Percentiles rank a stretch among this genome's conserved stretches.
Evolutionary conservation across 257 asterid genomes (phyloP).

Genomic region (Striga asiatica): DNA sequence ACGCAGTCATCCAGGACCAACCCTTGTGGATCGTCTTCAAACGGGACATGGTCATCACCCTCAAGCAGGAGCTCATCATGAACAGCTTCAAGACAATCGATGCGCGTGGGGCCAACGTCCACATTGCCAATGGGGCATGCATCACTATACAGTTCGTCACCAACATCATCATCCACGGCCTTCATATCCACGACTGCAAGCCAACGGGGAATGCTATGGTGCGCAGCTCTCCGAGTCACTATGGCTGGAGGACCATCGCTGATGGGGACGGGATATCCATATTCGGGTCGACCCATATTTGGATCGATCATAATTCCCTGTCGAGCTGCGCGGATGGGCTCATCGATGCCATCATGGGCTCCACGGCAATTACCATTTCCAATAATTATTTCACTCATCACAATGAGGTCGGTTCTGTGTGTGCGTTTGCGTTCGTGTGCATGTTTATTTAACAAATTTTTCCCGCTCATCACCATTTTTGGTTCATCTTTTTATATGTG

Average conservation of each 20-base stretch:
- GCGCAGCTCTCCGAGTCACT: slow-evolving; percentile 60
- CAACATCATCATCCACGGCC: slow-evolving; percentile 72
- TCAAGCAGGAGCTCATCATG: slow-evolving; percentile 76
- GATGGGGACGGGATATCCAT: slow-evolving; percentile 89
- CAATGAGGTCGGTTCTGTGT: too few species aligned
- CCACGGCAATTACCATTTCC: slow-evolving; percentile 83
- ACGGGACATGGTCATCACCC: slow-evolving; percentile 65
- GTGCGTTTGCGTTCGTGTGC: too few species aligned
- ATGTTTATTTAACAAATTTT: too few species aligned
- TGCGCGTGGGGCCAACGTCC: slow-evolving; percentile 72
- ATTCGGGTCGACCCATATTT: slow-evolving; percentile 63
- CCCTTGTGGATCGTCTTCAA: slow-evolving; percentile 84
- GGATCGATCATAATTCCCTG: slow-evolving; percentile 80
- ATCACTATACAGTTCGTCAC: slow-evolving; percentile 59
- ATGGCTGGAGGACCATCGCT: slow-evolving; percentile 79
- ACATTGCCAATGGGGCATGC: slow-evolving; percentile 70
- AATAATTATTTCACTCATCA: slow-evolving; percentile 81
- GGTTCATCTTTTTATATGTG: too few species aligned
- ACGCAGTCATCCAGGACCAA: slow-evolving; percentile 72
- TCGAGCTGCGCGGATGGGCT: slow-evolving; percentile 78
- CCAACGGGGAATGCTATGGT: slow-evolving; percentile 83
- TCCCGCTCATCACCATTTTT: too few species aligned
- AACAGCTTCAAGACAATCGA: slow-evolving; percentile 88
- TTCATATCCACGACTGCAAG: slow-evolving; percentile 68
- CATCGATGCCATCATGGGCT: slow-evolving; percentile 79